Conservation (phyloP, 192 early-diverging fungal species). For the Rhizophagus sp. region DNA sequence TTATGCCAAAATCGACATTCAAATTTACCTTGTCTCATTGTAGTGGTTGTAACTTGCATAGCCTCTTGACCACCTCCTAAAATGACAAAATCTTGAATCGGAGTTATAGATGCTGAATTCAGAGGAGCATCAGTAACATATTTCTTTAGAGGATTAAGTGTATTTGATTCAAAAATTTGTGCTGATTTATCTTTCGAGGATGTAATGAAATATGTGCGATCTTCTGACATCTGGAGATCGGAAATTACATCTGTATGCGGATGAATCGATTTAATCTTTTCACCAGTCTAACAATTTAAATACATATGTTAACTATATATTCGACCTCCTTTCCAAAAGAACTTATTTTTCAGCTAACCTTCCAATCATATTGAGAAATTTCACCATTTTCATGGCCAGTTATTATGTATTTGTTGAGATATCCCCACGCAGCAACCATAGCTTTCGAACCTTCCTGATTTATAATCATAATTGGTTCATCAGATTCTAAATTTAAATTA, state of each 20-base stretch:
- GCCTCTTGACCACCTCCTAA: conserved; percentile 99
- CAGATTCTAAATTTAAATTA: conserved; percentile 57
- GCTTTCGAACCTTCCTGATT: conserved; percentile 78
- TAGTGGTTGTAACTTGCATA: conserved; percentile 93
- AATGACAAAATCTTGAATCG: conserved; percentile 79
- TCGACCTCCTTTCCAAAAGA: background rate
- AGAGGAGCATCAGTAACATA: conserved; percentile 86
- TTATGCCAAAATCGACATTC: conserved; percentile 98
- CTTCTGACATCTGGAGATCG: conserved; percentile 90
- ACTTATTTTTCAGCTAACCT: conserved; percentile 40
- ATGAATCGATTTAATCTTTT: conserved; percentile 59
- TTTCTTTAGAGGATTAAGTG: conserved; percentile 80
- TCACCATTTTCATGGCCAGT: conserved; percentile 93
- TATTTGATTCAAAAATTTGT: conserved; percentile 84
- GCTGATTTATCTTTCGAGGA: conserved; percentile 93
- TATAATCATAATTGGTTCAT: conserved; percentile 75
- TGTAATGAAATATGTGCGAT: conserved; percentile 93
- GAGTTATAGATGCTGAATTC: conserved; percentile 92
- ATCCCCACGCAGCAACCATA: conserved; percentile 90
- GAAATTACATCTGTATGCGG: conserved; percentile 76
- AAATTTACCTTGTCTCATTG: conserved; percentile 91
- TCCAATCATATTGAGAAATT: conserved; percentile 86
- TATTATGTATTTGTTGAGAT: conserved; percentile 91
- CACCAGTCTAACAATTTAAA: conserved; percentile 59
- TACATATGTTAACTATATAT: background rate